Percentiles rank a stretch among this genome's conserved stretches.
Evolutionary conservation across 2,329 filamentous ascomycete genomes (phyloP).

Genomic region (Ceratocystiopsis minuta): DNA sequence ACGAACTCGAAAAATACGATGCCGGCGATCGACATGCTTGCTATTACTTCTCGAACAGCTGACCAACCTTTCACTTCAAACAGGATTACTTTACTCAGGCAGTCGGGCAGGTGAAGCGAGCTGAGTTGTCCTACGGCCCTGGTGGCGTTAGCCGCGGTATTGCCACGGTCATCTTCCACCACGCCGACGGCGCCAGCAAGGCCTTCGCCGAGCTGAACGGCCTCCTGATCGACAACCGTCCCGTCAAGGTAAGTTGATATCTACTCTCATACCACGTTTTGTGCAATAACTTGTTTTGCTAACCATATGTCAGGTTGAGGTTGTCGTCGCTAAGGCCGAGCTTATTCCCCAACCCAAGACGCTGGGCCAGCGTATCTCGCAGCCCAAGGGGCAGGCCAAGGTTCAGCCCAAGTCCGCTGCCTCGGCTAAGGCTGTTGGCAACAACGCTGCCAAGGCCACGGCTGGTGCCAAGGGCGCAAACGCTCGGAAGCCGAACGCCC

Average conservation of each 20-base stretch:
- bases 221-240: slow-evolving; percentile 71
- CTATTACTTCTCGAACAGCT: slow-evolving; percentile 35
- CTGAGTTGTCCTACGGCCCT: slow-evolving; percentile 82
- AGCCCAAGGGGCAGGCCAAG: slow-evolving; percentile 53
- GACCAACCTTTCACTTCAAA: slow-evolving; percentile 44
- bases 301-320: slow-evolving; percentile 49
- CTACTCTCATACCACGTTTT: no score
- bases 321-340: slow-evolving; percentile 63
- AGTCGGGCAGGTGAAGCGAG: slow-evolving; percentile 78
- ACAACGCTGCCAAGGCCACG: slow-evolving; percentile 24
- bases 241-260: slow-evolving; percentile 58
- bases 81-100: slow-evolving; percentile 94
- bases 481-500: slow-evolving; percentile 28
- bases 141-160: slow-evolving; percentile 83
- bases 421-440: slow-evolving; percentile 45
- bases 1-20: slow-evolving; percentile 10
- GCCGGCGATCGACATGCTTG: slow-evolving; percentile 16
- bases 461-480: slow-evolving; percentile 24
- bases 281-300: neutral
- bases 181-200: slow-evolving; percentile 64
- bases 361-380: slow-evolving; percentile 62
- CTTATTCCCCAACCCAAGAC: slow-evolving; percentile 48
- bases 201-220: slow-evolving; percentile 75
- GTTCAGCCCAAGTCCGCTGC: slow-evolving; percentile 69
- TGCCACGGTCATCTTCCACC: slow-evolving; percentile 73